Base-by-base conservation (phyloP, 495 filamentous ascomycete species). In the Penicillium roqueforti region DNA sequence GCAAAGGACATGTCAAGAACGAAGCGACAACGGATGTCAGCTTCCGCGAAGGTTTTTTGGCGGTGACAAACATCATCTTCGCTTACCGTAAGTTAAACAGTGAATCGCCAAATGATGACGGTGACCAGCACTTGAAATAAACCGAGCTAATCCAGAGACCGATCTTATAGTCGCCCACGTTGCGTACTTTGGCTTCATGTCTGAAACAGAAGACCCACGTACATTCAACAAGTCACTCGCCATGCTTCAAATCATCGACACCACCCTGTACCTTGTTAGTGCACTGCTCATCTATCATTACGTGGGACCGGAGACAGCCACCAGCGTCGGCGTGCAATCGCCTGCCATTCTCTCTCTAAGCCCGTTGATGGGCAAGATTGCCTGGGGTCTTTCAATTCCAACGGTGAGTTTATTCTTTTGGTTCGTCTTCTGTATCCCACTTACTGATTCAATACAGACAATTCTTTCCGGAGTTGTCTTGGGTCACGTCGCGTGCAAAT, bases 301-400 rank as follows among this genome's bases (percentile, higher is more conserved):
- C 62, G 82, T 84, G 8, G 89, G 90, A n/a, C 68, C 67, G 4
- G 69, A 74, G 14, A 39, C 37, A 16, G 37, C n/a, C 37, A 39
- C 37, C 37, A 39, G 37, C 37, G 16, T 16, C 16, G 37, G 37
- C n/a, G 88, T 93, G 43, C 56, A 72, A 29, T 85, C 85, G 0
- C 89, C 89, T 0, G 88, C 88, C 4, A 78, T 93, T 3, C 78
- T 81, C 14, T 86, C 86, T 0, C 76, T 85, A 13, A 78, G 80
- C 10, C 72, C 73, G 1, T 22, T 82, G 0, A 64, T 92, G 29
- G 80, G 81, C 56, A 91, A 91, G 72, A 59, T 75, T 43, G 85
- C 88, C 6, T 93, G 86, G 62, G 89, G 88, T 18, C 68, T 93
- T 53, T 88, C 88, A 14, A 72, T 88, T 16, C 89, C 89, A 0